A percentile compares a stretch with the other conserved stretches of the same genome.
These are phyloP conservation scores for Diophrys appendiculata DNA, from an alignment of 73 alveolate species.

Conservation along the genomic window DNA sequence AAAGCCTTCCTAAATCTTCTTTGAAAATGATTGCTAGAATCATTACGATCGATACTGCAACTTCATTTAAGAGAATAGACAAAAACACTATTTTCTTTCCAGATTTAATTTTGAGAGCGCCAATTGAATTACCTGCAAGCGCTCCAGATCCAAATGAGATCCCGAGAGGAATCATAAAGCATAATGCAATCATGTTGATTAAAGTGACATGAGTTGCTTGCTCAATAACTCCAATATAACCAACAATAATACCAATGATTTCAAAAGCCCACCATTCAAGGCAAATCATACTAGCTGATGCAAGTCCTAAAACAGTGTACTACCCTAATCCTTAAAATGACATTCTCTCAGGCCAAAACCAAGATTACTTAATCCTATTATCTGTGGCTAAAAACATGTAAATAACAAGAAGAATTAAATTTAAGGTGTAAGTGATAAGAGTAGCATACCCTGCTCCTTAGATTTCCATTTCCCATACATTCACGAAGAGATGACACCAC, in stretches of 20 bases:
- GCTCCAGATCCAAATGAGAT: conserved; percentile 9
- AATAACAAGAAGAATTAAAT: not conserved
- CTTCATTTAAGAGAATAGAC: not conserved
- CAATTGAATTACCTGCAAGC: conserved; percentile 19
- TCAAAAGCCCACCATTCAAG: conserved; percentile 53
- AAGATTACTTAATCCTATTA: not conserved
- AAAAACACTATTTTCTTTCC: conserved; percentile 8
- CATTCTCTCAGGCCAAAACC: no score
- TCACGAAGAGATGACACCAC: conserved; percentile 4
- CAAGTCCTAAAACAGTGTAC: conserved; percentile 7
- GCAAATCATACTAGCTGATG: not conserved
- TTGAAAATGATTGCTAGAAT: not conserved
- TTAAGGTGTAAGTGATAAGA: not conserved
- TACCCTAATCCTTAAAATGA: not conserved
- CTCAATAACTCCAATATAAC: conserved; percentile 9
- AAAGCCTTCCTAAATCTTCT: not conserved
- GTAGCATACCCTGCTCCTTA: conserved; percentile 19
- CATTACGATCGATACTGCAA: not conserved
- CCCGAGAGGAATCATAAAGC: conserved; percentile 31
- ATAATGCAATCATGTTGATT: conserved; percentile 4
- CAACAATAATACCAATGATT: conserved; percentile 3
- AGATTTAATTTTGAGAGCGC: conserved; percentile 6
- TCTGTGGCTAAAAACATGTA: not conserved
- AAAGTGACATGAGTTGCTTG: conserved; percentile 28
- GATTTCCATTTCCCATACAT: not conserved